These are phyloP conservation scores for Astraeus odoratus DNA, from an alignment of 768 basidiomycete species.

Conservation along the genomic window DNA sequence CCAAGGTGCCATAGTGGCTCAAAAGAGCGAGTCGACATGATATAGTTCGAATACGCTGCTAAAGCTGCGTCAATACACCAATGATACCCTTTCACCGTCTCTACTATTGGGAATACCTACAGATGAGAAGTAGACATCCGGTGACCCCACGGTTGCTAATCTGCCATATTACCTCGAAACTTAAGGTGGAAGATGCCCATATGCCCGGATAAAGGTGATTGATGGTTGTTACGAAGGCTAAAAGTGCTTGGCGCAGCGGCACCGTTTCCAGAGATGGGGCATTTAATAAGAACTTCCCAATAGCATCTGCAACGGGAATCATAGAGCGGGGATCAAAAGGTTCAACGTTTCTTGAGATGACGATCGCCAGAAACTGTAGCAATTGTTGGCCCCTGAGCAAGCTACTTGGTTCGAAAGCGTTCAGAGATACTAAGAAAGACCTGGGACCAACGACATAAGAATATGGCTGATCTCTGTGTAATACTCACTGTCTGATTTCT, in stretches of 20 bases:
- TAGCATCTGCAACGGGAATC: slow-evolving; percentile 10
- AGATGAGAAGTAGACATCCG: slow-evolving; percentile 32
- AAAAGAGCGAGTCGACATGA: slow-evolving; percentile 24
- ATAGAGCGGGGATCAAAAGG: slow-evolving; percentile 2
- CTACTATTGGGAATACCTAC: slow-evolving; percentile 27
- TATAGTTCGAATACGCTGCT: slow-evolving; percentile 45
- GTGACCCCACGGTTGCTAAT: slow-evolving; percentile 23
- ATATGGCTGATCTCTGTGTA: neutral
- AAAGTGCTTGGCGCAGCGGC: slow-evolving; percentile 29
- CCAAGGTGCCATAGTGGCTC: slow-evolving; percentile 40
- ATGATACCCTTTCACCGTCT: neutral
- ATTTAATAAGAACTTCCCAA: slow-evolving; percentile 12
- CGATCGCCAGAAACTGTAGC: slow-evolving; percentile 20
- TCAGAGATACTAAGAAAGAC: slow-evolving; percentile 7
- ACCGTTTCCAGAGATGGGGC: neutral
- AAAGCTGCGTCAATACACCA: neutral
- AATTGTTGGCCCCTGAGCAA: slow-evolving; percentile 11
- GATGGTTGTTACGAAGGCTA: slow-evolving; percentile 29
- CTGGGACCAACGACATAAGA: slow-evolving; percentile 8
- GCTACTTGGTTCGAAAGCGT: slow-evolving; percentile 1
- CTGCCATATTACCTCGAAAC: slow-evolving; percentile 33
- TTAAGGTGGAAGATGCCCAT: slow-evolving; percentile 7
- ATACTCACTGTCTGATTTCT: slow-evolving; percentile 12
- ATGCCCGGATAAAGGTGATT: slow-evolving; percentile 8
- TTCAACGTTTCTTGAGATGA: slow-evolving; percentile 16